phyloP scores from a whole-genome alignment of 129 eudicot genomes.

The Sambucus nigra region DNA sequence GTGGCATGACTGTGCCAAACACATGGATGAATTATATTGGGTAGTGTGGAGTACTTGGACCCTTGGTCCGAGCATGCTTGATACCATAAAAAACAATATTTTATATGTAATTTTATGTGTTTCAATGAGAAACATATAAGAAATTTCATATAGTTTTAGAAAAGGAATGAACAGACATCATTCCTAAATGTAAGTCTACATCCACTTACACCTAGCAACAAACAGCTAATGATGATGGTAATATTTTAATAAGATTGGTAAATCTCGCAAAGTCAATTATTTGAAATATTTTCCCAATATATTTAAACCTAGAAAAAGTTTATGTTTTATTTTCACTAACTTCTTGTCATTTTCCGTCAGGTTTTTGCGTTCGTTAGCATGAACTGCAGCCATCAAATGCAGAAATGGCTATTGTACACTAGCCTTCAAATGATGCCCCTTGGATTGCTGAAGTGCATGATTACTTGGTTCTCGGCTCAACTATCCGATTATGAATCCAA shows the following conservation, averaged over 20 bases:
- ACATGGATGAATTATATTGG: no score
- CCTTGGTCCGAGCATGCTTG: no score
- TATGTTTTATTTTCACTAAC: not conserved
- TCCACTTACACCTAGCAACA: not conserved
- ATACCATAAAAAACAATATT: no score
- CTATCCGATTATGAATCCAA: constrained; percentile 55
- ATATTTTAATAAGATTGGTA: not conserved
- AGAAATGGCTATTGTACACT: constrained; percentile 45
- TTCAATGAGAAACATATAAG: no score
- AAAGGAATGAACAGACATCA: no score
- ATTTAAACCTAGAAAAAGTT: not conserved
- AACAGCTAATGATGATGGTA: not conserved
- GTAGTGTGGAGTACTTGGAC: no score
- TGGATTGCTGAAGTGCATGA: constrained; percentile 71
- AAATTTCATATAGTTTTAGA: no score
- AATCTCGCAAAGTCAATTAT: no score
- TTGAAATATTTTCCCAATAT: no score
- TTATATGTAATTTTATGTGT: no score
- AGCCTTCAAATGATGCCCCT: constrained; percentile 76
- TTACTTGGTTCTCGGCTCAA: constrained; percentile 77
- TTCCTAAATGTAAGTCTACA: no score
- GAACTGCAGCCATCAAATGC: constrained; percentile 56
- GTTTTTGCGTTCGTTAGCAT: constrained; percentile 53
- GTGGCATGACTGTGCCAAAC: no score
- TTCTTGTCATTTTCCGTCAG: constrained; percentile 35